These are phyloP conservation scores for Termitomyces sp. DNA, from an alignment of 768 basidiomycete species.

Conservation along the genomic window DNA sequence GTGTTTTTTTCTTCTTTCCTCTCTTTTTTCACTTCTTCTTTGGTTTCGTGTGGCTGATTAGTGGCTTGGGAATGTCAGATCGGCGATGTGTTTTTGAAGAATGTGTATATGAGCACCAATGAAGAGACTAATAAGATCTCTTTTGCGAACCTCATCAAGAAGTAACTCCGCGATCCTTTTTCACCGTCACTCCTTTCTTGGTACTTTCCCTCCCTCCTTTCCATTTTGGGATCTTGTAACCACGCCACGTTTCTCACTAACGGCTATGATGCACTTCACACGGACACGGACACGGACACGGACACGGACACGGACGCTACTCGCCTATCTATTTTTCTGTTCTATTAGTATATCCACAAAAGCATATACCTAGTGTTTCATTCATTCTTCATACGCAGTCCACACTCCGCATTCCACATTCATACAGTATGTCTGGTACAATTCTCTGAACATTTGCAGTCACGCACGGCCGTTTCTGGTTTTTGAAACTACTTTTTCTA, in stretches of 20 bases:
- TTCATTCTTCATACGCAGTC: background rate
- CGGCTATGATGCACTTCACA: background rate
- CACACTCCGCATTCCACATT: background rate
- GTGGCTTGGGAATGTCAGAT: slow-evolving; percentile 17
- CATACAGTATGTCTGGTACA: background rate
- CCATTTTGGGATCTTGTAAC: background rate
- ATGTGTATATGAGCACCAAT: slow-evolving; percentile 37
- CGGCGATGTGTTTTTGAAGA: slow-evolving; percentile 40
- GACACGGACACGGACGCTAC: slow-evolving; percentile 1
- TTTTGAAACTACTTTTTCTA: background rate
- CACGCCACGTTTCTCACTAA: background rate
- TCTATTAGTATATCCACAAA: background rate
- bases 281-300: background rate
- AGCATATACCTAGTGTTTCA: background rate
- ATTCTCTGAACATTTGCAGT: background rate
- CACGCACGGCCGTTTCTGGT: background rate
- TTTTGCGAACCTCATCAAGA: slow-evolving; percentile 25
- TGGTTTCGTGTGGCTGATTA: background rate
- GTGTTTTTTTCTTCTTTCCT: background rate
- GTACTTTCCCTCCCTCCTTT: background rate
- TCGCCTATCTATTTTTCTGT: background rate
- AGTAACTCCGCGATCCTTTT: background rate
- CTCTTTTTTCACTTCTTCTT: too few species aligned
- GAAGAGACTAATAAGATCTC: slow-evolving; percentile 29
- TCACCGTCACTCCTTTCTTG: background rate